phyloP scores from a whole-genome alignment of 805 yeast genomes.

The Ogataea siamensis region DNA sequence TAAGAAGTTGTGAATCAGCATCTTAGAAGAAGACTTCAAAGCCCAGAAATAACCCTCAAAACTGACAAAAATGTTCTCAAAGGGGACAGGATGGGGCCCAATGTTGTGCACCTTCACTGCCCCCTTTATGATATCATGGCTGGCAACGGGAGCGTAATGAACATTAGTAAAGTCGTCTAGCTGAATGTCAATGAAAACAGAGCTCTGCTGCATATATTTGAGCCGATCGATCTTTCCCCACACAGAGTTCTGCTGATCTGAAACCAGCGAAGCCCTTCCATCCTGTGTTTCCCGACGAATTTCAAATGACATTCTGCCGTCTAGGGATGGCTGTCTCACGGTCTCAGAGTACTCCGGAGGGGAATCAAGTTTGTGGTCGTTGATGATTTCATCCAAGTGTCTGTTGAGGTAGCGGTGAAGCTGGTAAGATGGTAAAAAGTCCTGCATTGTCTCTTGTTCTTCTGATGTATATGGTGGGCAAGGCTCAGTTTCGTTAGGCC shows the following conservation, averaged over 20 bases:
- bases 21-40: constrained; percentile 10
- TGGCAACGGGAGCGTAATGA: constrained; percentile 14
- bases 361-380: constrained; percentile 5
- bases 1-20: constrained; percentile 31
- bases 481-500: constrained; percentile 2
- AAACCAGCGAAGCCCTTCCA: constrained; percentile 4
- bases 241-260: constrained; percentile 13
- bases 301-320: not conserved
- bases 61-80: constrained; percentile 43
- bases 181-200: constrained; percentile 31
- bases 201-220: constrained; percentile 12
- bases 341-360: constrained; percentile 15
- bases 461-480: not conserved
- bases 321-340: not conserved
- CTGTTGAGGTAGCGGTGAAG: constrained; percentile 19
- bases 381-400: constrained; percentile 13
- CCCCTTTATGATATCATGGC: constrained; percentile 17
- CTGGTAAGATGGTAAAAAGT: constrained; percentile 23
- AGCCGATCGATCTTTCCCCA: constrained; percentile 16
- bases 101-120: constrained; percentile 17
- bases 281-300: constrained; percentile 1
- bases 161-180: constrained; percentile 20
- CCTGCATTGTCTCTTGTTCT: constrained; percentile 24
- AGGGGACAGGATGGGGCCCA: constrained; percentile 30
- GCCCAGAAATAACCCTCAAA: constrained; percentile 42